Percentiles rank a stretch among this genome's conserved stretches.
phyloP scores from a whole-genome alignment of 495 filamentous ascomycete genomes.

The Astrothelium subdiscretum region DNA sequence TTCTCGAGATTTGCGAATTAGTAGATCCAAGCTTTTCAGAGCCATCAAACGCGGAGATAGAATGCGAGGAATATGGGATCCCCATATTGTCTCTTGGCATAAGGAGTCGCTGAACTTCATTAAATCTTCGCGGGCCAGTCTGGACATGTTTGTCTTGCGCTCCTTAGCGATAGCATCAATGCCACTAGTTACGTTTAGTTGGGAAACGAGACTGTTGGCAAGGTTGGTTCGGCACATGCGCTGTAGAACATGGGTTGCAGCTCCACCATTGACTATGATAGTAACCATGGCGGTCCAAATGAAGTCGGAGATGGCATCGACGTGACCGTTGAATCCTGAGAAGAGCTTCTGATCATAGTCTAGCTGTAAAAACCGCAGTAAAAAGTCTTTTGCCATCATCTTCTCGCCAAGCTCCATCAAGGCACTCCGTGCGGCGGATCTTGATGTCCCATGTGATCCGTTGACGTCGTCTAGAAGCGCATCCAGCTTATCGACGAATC shows the following conservation, averaged over 20 bases:
- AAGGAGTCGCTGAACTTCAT: slow-evolving; percentile 35
- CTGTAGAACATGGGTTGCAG: slow-evolving; percentile 36
- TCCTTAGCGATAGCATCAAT: slow-evolving; percentile 46
- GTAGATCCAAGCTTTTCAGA: slow-evolving; percentile 51
- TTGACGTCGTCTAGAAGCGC: slow-evolving; percentile 77
- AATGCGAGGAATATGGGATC: slow-evolving; percentile 33
- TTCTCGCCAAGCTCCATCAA: slow-evolving; percentile 44
- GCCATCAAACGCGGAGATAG: slow-evolving; percentile 53
- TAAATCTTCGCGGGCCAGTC: slow-evolving; percentile 43
- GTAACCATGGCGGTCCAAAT: slow-evolving; percentile 45
- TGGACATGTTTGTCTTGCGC: slow-evolving; percentile 58
- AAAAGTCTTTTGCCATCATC: slow-evolving; percentile 57
- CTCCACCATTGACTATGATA: slow-evolving; percentile 41
- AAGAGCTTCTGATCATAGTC: slow-evolving; percentile 60
- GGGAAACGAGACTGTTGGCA: slow-evolving; percentile 27
- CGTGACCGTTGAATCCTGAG: slow-evolving; percentile 26
- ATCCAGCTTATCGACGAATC: slow-evolving; percentile 70
- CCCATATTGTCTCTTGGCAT: slow-evolving; percentile 44
- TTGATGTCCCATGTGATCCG: slow-evolving; percentile 35
- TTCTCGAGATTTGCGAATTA: slow-evolving; percentile 42
- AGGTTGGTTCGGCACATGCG: slow-evolving; percentile 35
- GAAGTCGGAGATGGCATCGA: slow-evolving; percentile 41
- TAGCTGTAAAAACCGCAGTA: slow-evolving; percentile 65
- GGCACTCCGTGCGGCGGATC: slow-evolving; percentile 37
- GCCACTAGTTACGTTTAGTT: slow-evolving; percentile 39